Evolutionary conservation across 108 stramenopile species (phyloP).

Genomic region (Nitzschia putrida): DNA sequence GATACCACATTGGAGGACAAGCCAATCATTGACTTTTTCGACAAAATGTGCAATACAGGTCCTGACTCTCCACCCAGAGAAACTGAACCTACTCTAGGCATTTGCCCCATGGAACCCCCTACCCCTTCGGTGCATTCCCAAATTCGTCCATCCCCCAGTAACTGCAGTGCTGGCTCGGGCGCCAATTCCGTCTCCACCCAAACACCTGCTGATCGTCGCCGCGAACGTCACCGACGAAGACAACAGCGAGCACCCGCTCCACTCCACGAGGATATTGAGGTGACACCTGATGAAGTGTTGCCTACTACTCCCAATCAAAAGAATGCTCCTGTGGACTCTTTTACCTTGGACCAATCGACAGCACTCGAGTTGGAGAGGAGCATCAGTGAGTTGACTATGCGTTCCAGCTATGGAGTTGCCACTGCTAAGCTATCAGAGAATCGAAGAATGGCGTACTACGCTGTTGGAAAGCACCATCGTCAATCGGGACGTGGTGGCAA

Average conservation of each 20-base stretch:
- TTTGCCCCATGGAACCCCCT: conserved; percentile 28
- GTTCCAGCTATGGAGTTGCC: conserved; percentile 52
- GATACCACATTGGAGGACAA: conserved; percentile 29
- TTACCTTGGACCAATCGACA: conserved; percentile 29
- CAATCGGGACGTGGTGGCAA: conserved; percentile 59
- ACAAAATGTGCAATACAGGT: background rate
- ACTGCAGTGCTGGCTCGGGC: background rate
- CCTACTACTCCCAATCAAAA: conserved; percentile 6
- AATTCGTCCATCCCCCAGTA: background rate
- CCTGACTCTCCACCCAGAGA: conserved; percentile 3
- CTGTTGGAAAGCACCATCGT: conserved; percentile 72
- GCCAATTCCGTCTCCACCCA: conserved; percentile 12
- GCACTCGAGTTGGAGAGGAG: conserved; percentile 51
- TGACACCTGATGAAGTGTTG: conserved; percentile 32
- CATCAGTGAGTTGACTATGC: conserved; percentile 84
- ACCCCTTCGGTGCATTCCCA: background rate
- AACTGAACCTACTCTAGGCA: conserved; percentile 23
- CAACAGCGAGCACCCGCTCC: conserved; percentile 9
- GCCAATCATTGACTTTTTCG: conserved; percentile 21
- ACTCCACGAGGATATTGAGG: conserved; percentile 35
- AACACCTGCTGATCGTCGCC: conserved; percentile 36
- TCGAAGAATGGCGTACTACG: conserved; percentile 87
- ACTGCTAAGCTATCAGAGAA: conserved; percentile 42
- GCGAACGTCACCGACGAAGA: conserved; percentile 25
- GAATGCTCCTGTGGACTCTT: conserved; percentile 31